A percentile compares a stretch with the other conserved stretches of the same genome.
Conservation (phyloP, 768 basidiomycete genomes). For the Sarcodon aspratus region DNA sequence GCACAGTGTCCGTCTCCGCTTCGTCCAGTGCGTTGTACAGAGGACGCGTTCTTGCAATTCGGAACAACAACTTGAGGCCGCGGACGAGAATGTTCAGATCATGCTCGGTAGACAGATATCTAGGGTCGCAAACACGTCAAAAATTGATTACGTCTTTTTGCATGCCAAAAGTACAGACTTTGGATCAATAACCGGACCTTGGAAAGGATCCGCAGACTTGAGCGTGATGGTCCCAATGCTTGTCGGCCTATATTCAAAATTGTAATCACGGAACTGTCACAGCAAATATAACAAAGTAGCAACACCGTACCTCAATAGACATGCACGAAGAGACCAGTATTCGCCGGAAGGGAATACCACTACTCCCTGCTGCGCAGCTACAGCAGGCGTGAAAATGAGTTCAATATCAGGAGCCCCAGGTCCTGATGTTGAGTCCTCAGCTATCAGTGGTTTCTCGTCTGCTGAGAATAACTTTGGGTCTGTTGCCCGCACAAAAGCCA, state of each 20-base stretch:
- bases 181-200: constrained; percentile 32
- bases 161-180: constrained; percentile 15
- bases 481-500: constrained; percentile 41
- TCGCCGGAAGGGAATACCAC: constrained; percentile 2
- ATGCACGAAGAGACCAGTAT: constrained; percentile 14
- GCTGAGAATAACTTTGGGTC: constrained; percentile 34
- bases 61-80: constrained; percentile 27
- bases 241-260: constrained; percentile 23
- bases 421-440: constrained; percentile 21
- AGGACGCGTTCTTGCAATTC: constrained; percentile 26
- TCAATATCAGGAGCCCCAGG: constrained; percentile 23
- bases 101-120: constrained; percentile 30
- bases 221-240: constrained; percentile 29
- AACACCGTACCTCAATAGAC: constrained; percentile 18
- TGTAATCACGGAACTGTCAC: neutral
- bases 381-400: constrained; percentile 16
- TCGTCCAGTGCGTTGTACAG: constrained; percentile 24
- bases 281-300: neutral
- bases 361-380: constrained; percentile 10
- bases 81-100: constrained; percentile 30
- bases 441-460: neutral
- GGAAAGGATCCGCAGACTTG: constrained; percentile 28
- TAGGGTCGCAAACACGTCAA: constrained; percentile 7
- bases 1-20: constrained; percentile 12
- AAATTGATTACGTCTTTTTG: constrained; percentile 3